These are phyloP conservation scores for Centrapalus pauciflorus DNA, from an alignment of 129 eudicot species.

Conservation along the genomic window DNA sequence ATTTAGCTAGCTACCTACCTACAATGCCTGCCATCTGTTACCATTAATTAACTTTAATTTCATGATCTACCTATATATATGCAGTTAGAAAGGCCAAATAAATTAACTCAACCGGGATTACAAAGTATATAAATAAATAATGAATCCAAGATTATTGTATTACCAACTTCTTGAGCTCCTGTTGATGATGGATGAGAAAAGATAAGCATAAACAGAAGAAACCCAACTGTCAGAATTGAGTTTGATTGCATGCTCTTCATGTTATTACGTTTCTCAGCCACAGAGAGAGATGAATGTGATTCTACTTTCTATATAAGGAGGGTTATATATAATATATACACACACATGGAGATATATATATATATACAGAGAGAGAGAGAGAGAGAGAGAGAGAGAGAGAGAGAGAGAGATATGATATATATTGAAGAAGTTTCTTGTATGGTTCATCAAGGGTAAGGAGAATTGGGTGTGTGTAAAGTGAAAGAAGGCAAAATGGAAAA, in stretches of 20 bases:
- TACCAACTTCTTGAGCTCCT: conserved; percentile 62
- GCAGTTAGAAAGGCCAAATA: too few relatives aligned
- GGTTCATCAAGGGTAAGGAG: not conserved
- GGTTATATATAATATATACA: not conserved
- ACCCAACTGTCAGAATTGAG: conserved; percentile 19
- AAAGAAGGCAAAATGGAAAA: too few relatives aligned
- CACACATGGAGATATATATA: not conserved
- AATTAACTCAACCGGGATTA: too few relatives aligned
- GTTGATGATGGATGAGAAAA: conserved; percentile 17
- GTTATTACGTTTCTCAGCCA: not conserved
- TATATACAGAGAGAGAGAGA: not conserved
- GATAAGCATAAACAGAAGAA: conserved; percentile 21
- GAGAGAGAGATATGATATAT: conserved; percentile 1
- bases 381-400: not conserved
- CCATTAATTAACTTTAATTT: too few relatives aligned
- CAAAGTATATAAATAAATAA: not conserved
- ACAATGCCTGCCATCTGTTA: too few relatives aligned
- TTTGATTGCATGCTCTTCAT: conserved; percentile 21
- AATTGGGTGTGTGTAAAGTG: not conserved
- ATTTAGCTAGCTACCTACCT: too few relatives aligned
- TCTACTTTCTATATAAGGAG: too few relatives aligned
- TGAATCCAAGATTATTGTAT: not conserved
- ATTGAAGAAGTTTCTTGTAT: conserved; percentile 20
- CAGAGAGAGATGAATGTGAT: not conserved
- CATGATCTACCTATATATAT: too few relatives aligned